phyloP scores from a whole-genome alignment of 805 yeast species.

The Cyberlindnera mrakii region DNA sequence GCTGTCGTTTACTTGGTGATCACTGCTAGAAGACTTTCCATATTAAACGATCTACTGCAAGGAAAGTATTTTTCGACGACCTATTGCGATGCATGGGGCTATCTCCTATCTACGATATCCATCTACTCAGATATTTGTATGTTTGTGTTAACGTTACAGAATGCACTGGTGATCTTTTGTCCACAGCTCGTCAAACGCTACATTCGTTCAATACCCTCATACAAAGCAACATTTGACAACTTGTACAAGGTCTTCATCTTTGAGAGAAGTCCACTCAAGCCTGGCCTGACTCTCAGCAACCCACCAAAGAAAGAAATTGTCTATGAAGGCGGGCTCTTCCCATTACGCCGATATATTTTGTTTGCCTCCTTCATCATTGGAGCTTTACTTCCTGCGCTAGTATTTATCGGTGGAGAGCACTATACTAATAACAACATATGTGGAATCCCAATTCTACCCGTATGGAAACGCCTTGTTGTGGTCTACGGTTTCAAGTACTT shows the following conservation, averaged over 20 bases:
- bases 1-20: slow-evolving; percentile 8
- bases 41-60: neutral
- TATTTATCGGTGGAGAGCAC: slow-evolving; percentile 11
- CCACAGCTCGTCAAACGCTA: slow-evolving; percentile 10
- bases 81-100: slow-evolving; percentile 20
- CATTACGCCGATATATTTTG: slow-evolving; percentile 2
- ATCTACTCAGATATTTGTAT: slow-evolving; percentile 16
- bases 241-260: slow-evolving; percentile 2
- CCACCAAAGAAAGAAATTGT: neutral
- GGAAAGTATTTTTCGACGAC: neutral
- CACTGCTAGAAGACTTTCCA: slow-evolving; percentile 2
- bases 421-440: slow-evolving; percentile 13
- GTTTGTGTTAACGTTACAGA: slow-evolving; percentile 16
- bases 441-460: slow-evolving; percentile 10
- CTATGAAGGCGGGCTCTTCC: slow-evolving; percentile 22
- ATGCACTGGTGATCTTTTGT: slow-evolving; percentile 15
- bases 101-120: slow-evolving; percentile 7
- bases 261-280: slow-evolving; percentile 2
- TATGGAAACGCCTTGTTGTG: slow-evolving; percentile 17
- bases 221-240: slow-evolving; percentile 3
- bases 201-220: slow-evolving; percentile 6
- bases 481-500: slow-evolving; percentile 15
- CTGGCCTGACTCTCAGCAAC: neutral
- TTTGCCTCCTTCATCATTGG: neutral
- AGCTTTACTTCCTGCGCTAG: slow-evolving; percentile 5